phyloP scores from a whole-genome alignment of 2,329 filamentous ascomycete species.

The Aspergillus uvarum region DNA sequence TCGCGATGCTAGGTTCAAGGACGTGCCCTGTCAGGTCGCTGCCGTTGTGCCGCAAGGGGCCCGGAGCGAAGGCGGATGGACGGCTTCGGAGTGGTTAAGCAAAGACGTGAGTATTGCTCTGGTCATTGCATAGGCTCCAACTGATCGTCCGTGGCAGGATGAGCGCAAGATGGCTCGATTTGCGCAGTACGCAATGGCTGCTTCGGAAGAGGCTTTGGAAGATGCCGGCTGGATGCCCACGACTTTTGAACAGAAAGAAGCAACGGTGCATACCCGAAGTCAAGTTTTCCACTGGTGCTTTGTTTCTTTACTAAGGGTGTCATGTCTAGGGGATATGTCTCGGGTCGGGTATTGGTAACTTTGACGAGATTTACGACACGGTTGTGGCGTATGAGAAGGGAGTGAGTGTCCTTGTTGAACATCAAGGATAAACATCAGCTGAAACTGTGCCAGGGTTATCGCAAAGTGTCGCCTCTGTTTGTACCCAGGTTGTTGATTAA shows the following conservation, averaged over 20 bases:
- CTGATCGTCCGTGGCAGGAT: slow-evolving; percentile 45
- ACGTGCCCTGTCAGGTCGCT: slow-evolving; percentile 80
- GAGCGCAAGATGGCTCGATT: slow-evolving; percentile 84
- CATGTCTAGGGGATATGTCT: slow-evolving; percentile 72
- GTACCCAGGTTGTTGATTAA: slow-evolving; percentile 93
- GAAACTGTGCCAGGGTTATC: slow-evolving; percentile 67
- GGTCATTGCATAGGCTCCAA: background rate
- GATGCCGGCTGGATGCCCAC: slow-evolving; percentile 76
- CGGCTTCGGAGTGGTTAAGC: slow-evolving; percentile 45
- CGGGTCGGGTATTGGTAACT: slow-evolving; percentile 91
- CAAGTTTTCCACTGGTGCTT: background rate
- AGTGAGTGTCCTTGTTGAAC: slow-evolving; percentile 50
- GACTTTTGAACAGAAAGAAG: slow-evolving; percentile 63
- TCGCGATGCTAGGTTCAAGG: slow-evolving; percentile 63
- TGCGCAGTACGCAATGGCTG: slow-evolving; percentile 85
- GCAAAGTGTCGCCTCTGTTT: slow-evolving; percentile 88
- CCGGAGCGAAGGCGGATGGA: slow-evolving; percentile 46
- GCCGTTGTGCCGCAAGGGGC: slow-evolving; percentile 70
- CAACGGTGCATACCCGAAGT: slow-evolving; percentile 56
- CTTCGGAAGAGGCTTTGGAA: slow-evolving; percentile 77
- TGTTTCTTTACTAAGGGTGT: background rate
- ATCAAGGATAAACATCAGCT: background rate
- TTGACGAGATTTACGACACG: slow-evolving; percentile 86
- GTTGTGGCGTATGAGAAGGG: slow-evolving; percentile 72
- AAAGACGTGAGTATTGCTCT: slow-evolving; percentile 36